These are phyloP conservation scores for Chamaecrista fasciculata DNA, from an alignment of 306 rosid genomes.

Conservation along the genomic window DNA sequence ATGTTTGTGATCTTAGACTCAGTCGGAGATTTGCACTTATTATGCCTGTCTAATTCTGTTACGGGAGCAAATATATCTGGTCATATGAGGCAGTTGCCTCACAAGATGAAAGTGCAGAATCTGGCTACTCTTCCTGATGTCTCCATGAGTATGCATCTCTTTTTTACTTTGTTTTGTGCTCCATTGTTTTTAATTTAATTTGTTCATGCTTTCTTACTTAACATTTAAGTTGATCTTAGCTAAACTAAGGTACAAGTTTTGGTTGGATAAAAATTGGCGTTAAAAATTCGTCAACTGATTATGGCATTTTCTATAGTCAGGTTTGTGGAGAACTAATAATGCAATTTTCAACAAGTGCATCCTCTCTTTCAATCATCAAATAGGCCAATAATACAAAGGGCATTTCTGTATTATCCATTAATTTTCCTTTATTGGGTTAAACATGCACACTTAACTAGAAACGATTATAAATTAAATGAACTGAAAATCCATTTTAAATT, in stretches of 20 bases:
- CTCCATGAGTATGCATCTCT: constrained; percentile 51
- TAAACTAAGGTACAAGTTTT: background rate
- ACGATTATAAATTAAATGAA: background rate
- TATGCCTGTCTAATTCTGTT: constrained; percentile 53
- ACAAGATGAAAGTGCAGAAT: constrained; percentile 56
- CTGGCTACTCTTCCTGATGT: constrained; percentile 66
- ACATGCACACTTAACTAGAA: background rate
- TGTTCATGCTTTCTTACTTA: background rate
- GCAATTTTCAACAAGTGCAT: background rate
- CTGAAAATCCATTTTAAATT: background rate
- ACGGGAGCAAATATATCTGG: constrained; percentile 52
- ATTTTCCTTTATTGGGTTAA: background rate
- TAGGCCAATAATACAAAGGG: background rate
- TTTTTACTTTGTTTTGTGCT: constrained; percentile 17
- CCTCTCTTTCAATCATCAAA: background rate
- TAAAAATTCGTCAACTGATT: constrained; percentile 8
- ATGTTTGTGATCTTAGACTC: constrained; percentile 72
- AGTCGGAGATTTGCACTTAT: constrained; percentile 65
- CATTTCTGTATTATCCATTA: background rate
- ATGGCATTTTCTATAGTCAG: background rate
- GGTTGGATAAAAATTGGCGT: constrained; percentile 3
- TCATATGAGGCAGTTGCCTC: constrained; percentile 57
- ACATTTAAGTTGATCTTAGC: constrained; percentile 16
- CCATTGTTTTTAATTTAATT: background rate
- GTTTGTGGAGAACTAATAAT: background rate